A percentile compares a stretch with the other conserved stretches of the same genome.
These are phyloP conservation scores for Conticribra guillardii DNA, from an alignment of 108 stramenopile species.

Conservation along the genomic window DNA sequence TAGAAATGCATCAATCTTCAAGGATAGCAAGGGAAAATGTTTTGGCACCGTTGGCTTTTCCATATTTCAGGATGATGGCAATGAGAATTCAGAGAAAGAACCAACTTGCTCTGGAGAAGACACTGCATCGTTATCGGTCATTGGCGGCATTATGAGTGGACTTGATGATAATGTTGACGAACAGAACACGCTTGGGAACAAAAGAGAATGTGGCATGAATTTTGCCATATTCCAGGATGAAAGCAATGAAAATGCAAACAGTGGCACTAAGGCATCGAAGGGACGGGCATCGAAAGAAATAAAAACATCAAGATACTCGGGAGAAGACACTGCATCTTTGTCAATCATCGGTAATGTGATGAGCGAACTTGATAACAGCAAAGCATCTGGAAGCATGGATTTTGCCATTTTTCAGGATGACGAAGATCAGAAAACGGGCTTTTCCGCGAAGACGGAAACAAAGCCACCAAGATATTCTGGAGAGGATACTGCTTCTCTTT, in stretches of 20 bases:
- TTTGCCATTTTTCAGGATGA: too few relatives aligned
- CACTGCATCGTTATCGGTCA: slow-evolving; percentile 60
- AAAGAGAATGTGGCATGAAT: too few relatives aligned
- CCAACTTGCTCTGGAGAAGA: slow-evolving; percentile 37
- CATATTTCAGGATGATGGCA: slow-evolving; percentile 12
- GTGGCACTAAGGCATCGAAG: background rate
- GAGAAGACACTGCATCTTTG: slow-evolving; percentile 15
- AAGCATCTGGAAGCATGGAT: background rate
- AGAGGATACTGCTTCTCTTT: slow-evolving; percentile 18
- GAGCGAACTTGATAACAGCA: slow-evolving; percentile 8
- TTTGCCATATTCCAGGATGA: background rate
- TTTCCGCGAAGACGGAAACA: too few relatives aligned
- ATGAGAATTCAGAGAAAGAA: slow-evolving; percentile 14
- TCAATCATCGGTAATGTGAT: slow-evolving; percentile 15
- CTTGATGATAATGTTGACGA: slow-evolving; percentile 5
- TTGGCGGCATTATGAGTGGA: slow-evolving; percentile 54
- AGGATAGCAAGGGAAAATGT: background rate
- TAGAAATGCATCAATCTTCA: too few relatives aligned
- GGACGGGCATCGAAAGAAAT: background rate
- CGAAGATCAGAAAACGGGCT: too few relatives aligned
- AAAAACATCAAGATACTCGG: slow-evolving; percentile 19
- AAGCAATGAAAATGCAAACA: background rate
- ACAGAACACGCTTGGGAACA: background rate
- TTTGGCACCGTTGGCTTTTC: slow-evolving; percentile 13
- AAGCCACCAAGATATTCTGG: background rate